Base-by-base conservation (phyloP, 1,139 yeast species). In the Pichia inconspicua region DNA sequence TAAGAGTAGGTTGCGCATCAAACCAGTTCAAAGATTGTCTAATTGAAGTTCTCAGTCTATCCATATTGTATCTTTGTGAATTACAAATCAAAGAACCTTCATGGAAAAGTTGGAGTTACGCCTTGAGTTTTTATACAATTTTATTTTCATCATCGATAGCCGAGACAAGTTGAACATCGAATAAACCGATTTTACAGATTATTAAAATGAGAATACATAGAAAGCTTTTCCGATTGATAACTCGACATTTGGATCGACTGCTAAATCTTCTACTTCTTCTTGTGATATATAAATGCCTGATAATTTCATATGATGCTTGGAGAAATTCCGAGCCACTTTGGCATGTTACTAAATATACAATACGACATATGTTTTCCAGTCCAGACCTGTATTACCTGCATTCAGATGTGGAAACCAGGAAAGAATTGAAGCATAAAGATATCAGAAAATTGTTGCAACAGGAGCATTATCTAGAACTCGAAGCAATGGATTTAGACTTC, bases 381-480 rank as follows among this genome's bases (percentile, higher is more conserved):
- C 43, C 32, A 6, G 31, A 35, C 15, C 4, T 15, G 11, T 10
- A 37, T 30, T 43, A 27, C 30, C 25, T 36, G 5, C 22, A 14
- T 36, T 15, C 7, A 3, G 32, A 10, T 10, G 10, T 34, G 10
- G 9, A 15, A 14, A 34, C n/a, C 1, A 43, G 38, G 19, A 34
- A 38, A 10, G 42, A 41, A 11, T 19, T 52, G 4, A 36, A 32
- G 7, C 46, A 38, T 40, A 36, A 48, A 15, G 46, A 47, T 27
- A 42, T 55, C 3, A 28, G 52, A 14, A 25, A 31, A 15, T 36
- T 49, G 25, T 28, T 55, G n/a, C 35, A 40, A 22, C 44, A 48
- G 15, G 59, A 56, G 43, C 35, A 52, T 44, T 42, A 35, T 1
- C 51, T 53, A 40, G 32, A 30, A 27, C 28, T 50, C 9, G 46